These are phyloP conservation scores for Candida coleopterorum DNA, from an alignment of 805 yeast species.

Conservation along the genomic window DNA sequence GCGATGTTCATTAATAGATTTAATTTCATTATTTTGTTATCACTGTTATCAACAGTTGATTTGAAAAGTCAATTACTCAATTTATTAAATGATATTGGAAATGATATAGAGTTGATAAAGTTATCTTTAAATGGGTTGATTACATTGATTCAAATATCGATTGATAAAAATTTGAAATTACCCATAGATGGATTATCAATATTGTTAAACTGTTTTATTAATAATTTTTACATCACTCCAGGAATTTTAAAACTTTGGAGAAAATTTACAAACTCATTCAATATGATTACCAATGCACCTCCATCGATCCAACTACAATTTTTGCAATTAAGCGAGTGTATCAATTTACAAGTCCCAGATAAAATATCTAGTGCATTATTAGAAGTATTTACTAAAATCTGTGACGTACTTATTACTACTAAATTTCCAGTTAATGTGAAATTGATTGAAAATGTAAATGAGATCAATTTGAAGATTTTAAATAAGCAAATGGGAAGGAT, in stretches of 20 bases:
- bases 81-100: slow-evolving; percentile 20
- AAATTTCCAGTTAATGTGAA: not conserved
- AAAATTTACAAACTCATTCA: slow-evolving; percentile 8
- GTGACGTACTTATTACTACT: not conserved
- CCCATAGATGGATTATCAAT: slow-evolving; percentile 17
- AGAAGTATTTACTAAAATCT: slow-evolving; percentile 1
- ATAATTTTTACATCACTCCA: slow-evolving; percentile 12
- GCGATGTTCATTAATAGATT: slow-evolving; percentile 33
- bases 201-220: slow-evolving; percentile 13
- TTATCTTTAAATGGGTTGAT: slow-evolving; percentile 18
- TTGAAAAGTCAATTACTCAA: slow-evolving; percentile 24
- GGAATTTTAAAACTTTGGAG: slow-evolving; percentile 16
- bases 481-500: slow-evolving; percentile 32
- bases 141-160: slow-evolving; percentile 15
- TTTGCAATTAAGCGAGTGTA: slow-evolving; percentile 1
- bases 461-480: slow-evolving; percentile 9
- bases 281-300: not conserved
- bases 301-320: not conserved
- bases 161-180: slow-evolving; percentile 9
- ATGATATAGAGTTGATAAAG: slow-evolving; percentile 21
- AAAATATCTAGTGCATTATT: slow-evolving; percentile 1
- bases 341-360: slow-evolving; percentile 4
- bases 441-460: not conserved
- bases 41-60: slow-evolving; percentile 31
- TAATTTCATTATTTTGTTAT: slow-evolving; percentile 30